These are phyloP conservation scores for Achaetomiella virescens DNA, from an alignment of 495 filamentous ascomycete species.

Conservation along the genomic window DNA sequence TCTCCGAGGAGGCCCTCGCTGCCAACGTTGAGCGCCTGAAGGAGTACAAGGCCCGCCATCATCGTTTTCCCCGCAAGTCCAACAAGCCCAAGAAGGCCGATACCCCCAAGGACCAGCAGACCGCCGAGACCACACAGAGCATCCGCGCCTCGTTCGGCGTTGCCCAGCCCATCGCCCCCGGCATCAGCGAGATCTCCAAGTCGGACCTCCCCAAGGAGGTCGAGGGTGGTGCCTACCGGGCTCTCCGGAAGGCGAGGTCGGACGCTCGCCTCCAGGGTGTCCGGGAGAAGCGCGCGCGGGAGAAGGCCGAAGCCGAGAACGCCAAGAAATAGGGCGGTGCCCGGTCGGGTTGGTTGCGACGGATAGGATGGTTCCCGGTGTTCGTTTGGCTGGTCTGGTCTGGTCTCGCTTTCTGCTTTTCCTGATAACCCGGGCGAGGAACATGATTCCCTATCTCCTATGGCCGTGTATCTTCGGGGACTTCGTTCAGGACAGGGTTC, in stretches of 20 bases:
- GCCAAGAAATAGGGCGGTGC: slow-evolving; percentile 76
- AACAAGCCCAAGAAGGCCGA: slow-evolving; percentile 88
- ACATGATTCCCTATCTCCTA: slow-evolving; percentile 16
- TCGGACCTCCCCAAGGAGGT: slow-evolving; percentile 67
- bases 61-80: slow-evolving; percentile 94
- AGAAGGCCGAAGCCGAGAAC: slow-evolving; percentile 81
- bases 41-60: slow-evolving; percentile 86
- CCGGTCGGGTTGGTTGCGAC: slow-evolving; percentile 13
- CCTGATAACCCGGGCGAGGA: slow-evolving; percentile 30
- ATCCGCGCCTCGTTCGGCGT: slow-evolving; percentile 62
- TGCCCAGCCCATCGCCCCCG: slow-evolving; percentile 50
- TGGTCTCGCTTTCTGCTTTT: slow-evolving; percentile 41
- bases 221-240: slow-evolving; percentile 75
- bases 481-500: slow-evolving; percentile 24
- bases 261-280: slow-evolving; percentile 74
- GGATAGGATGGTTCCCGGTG: slow-evolving; percentile 32
- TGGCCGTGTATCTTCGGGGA: slow-evolving; percentile 29
- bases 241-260: slow-evolving; percentile 76
- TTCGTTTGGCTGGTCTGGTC: slow-evolving; percentile 37
- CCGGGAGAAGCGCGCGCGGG: slow-evolving; percentile 89
- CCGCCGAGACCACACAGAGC: slow-evolving; percentile 56
- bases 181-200: slow-evolving; percentile 73
- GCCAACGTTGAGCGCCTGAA: slow-evolving; percentile 93
- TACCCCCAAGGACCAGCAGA: slow-evolving; percentile 79
- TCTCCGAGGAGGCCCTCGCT: slow-evolving; percentile 85